phyloP scores from a whole-genome alignment of 345 rosid species.

The Pseudoturritis turrita region DNA sequence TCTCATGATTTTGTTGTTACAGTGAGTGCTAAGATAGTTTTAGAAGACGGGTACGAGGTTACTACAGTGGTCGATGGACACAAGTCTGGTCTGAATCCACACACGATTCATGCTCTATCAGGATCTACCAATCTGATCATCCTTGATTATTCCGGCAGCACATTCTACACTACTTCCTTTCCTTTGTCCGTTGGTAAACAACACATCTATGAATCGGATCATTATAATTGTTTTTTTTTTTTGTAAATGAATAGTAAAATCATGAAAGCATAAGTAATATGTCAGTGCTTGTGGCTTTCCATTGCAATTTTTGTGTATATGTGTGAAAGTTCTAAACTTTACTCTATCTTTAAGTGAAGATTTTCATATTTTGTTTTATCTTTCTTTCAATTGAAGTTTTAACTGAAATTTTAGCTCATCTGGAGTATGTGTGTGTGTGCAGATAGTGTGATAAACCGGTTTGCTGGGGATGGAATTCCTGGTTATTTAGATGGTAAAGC shows the following conservation, averaged over 20 bases:
- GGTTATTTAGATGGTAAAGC: constrained; percentile 50
- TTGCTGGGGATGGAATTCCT: constrained; percentile 40
- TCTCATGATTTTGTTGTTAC: background rate
- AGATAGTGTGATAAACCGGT: constrained; percentile 42
- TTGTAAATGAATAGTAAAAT: background rate
- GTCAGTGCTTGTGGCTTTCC: background rate
- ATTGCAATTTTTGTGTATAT: background rate
- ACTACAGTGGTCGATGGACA: constrained; percentile 54
- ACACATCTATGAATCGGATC: background rate
- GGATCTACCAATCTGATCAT: constrained; percentile 50
- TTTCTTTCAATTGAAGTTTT: background rate
- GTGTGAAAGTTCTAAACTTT: background rate
- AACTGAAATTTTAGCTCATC: background rate
- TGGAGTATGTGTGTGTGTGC: background rate
- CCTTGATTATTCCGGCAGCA: constrained; percentile 41
- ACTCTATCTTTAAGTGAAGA: background rate
- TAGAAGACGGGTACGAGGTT: constrained; percentile 63
- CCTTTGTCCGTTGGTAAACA: constrained; percentile 47
- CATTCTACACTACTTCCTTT: constrained; percentile 47
- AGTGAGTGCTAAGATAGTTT: constrained; percentile 33
- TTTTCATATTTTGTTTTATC: background rate
- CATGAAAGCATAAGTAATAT: background rate
- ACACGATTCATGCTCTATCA: constrained; percentile 35
- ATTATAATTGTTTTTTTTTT: background rate
- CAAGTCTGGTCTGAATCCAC: constrained; percentile 44